A percentile compares a stretch with the other conserved stretches of the same genome.
Evolutionary conservation across 139 green algal species (phyloP).

Genomic region (Chara braunii): DNA sequence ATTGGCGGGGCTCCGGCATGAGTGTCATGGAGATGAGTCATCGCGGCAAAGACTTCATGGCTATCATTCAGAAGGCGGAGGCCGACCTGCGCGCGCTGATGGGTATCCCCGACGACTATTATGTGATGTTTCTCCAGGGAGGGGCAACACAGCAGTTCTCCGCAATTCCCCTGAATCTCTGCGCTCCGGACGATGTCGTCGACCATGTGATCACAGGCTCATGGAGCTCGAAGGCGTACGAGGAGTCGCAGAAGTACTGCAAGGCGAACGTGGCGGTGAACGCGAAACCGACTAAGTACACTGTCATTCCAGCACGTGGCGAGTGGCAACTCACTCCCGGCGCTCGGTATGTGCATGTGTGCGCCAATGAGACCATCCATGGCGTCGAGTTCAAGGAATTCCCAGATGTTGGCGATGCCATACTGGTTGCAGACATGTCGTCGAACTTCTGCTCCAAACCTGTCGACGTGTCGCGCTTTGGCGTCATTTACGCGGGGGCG

Average conservation of each 20-base stretch:
- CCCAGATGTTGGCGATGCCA: conserved; percentile 42
- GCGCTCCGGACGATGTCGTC: conserved; percentile 44
- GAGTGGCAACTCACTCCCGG: conserved; percentile 69
- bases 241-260: conserved; percentile 67
- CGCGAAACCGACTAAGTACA: conserved; percentile 73
- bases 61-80: conserved; percentile 77
- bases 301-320: conserved; percentile 50
- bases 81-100: conserved; percentile 79
- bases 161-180: conserved; percentile 81
- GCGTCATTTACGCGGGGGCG: conserved; percentile 89
- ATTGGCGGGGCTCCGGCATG: conserved; percentile 82
- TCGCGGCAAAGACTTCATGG: conserved; percentile 82
- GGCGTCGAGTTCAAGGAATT: conserved; percentile 88
- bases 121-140: conserved; percentile 79
- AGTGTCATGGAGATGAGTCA: conserved; percentile 97
- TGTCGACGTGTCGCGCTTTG: conserved; percentile 85
- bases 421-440: conserved; percentile 88
- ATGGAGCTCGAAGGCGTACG: conserved; percentile 83
- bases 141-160: conserved; percentile 88
- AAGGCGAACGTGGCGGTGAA: conserved; percentile 68
- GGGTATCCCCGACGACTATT: conserved; percentile 86
- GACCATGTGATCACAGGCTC: conserved; percentile 86
- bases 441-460: conserved; percentile 91
- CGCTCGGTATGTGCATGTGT: conserved; percentile 89
- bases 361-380: conserved; percentile 96